phyloP scores from a whole-genome alignment of 2,329 filamentous ascomycete species.

The Didymosphaeria variabile region DNA sequence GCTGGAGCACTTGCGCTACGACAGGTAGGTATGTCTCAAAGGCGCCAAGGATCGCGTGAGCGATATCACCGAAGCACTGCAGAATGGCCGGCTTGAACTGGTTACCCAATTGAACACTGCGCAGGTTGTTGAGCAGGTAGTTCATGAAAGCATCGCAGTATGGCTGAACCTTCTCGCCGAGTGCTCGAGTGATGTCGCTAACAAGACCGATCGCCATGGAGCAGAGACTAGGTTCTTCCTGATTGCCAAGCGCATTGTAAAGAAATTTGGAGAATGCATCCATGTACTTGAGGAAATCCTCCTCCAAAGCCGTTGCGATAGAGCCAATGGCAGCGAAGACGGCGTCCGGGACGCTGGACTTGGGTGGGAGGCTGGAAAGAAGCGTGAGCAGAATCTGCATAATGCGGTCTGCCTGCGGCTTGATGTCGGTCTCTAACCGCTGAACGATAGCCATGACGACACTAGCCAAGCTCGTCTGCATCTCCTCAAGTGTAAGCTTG shows the following conservation, averaged over 20 bases:
- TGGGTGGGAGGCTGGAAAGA: constrained; percentile 77
- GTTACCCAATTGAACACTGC: constrained; percentile 87
- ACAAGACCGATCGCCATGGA: constrained; percentile 97
- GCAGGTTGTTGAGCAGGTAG: constrained; percentile 87
- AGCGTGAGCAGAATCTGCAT: constrained; percentile 90
- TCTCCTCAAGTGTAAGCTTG: constrained; percentile 93
- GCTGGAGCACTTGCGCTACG: constrained; percentile 92
- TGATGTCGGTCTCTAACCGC: constrained; percentile 89
- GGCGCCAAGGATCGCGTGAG: constrained; percentile 87
- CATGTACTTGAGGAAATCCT: constrained; percentile 97
- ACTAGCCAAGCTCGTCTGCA: constrained; percentile 94
- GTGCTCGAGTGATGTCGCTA: constrained; percentile 91
- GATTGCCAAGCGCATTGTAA: constrained; percentile 92
- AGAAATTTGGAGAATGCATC: constrained; percentile 91
- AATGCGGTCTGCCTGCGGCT: constrained; percentile 88
- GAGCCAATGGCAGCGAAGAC: constrained; percentile 92
- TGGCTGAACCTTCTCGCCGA: constrained; percentile 89
- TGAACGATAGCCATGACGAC: constrained; percentile 92
- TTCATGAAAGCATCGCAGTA: constrained; percentile 99
- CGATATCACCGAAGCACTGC: constrained; percentile 97
- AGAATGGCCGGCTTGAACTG: constrained; percentile 98
- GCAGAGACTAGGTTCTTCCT: constrained; percentile 93
- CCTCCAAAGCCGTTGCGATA: constrained; percentile 89
- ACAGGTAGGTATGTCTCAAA: constrained; percentile 94
- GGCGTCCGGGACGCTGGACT: constrained; percentile 93